Conservation (phyloP, 441 rosid genomes). For the Populus hybrid region DNA sequence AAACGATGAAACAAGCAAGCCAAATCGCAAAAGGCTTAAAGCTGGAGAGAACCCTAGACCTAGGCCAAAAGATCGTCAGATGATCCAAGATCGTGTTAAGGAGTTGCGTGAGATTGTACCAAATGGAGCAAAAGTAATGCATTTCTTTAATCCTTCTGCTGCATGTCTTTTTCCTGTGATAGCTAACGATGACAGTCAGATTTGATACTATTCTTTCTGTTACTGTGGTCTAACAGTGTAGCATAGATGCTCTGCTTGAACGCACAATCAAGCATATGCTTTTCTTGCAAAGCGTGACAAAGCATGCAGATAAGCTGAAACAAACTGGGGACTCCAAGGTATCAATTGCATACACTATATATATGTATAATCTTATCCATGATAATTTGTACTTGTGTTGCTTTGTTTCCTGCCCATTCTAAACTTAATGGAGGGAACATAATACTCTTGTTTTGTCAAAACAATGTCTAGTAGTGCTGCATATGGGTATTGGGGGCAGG, state of each 20-base stretch:
- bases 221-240: conserved; percentile 59
- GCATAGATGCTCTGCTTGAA: conserved; percentile 92
- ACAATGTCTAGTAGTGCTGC: background rate
- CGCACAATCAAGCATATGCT: conserved; percentile 96
- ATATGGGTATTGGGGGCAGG: background rate
- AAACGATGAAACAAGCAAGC: conserved; percentile 58
- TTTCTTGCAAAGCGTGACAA: conserved; percentile 48
- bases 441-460: background rate
- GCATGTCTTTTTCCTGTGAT: background rate
- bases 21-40: conserved; percentile 79
- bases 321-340: conserved; percentile 86
- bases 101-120: conserved; percentile 97
- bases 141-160: conserved; percentile 6
- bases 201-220: conserved; percentile 2
- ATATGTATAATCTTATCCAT: background rate
- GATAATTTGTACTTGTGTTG: background rate
- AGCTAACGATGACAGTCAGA: background rate
- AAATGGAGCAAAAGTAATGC: conserved; percentile 83
- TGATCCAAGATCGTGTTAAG: conserved; percentile 98
- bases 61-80: conserved; percentile 97
- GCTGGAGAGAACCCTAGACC: conserved; percentile 96
- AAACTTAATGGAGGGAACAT: background rate
- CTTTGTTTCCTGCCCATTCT: background rate
- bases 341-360: background rate
- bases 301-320: conserved; percentile 70